Evolutionary conservation across 2,329 filamentous ascomycete species (phyloP).

Genomic region (Fusarium circinatum): DNA sequence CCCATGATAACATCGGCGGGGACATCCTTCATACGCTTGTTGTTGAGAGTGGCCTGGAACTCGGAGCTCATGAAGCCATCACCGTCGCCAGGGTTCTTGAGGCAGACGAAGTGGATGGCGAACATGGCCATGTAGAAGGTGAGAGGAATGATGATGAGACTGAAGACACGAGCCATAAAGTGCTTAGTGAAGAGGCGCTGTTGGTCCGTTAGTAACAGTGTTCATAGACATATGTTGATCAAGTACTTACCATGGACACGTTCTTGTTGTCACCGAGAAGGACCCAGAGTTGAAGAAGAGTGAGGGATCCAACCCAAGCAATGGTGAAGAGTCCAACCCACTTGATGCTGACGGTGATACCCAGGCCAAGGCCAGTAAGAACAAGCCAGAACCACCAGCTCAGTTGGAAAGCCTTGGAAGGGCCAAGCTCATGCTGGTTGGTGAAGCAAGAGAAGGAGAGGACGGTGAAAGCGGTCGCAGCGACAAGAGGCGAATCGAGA

Average conservation of each 20-base stretch:
- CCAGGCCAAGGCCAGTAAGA: conserved; percentile 86
- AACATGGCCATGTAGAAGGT: conserved; percentile 98
- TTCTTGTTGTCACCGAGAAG: conserved; percentile 88
- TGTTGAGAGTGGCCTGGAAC: conserved; percentile 97
- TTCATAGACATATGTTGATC: not conserved
- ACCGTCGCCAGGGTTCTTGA: conserved; percentile 94
- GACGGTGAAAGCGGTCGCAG: conserved; percentile 91
- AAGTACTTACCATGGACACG: conserved; percentile 73
- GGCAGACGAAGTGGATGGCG: conserved; percentile 92
- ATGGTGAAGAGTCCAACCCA: conserved; percentile 99
- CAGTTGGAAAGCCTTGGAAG: conserved; percentile 84
- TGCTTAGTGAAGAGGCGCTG: conserved; percentile 90
- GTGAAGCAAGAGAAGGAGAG: conserved; percentile 92
- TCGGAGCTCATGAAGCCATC: conserved; percentile 99
- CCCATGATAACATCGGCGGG: conserved; percentile 92
- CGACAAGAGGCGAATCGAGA: conserved; percentile 92
- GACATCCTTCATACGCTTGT: conserved; percentile 94
- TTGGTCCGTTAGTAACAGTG: conserved; percentile 21
- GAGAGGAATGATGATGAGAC: conserved; percentile 86
- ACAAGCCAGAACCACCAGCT: conserved; percentile 99
- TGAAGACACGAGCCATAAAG: conserved; percentile 89
- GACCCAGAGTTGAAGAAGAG: conserved; percentile 92
- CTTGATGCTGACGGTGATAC: conserved; percentile 94
- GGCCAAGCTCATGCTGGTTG: conserved; percentile 96
- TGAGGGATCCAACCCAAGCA: conserved; percentile 95